These are phyloP conservation scores for Dendrobium chrysotoxum DNA, from an alignment of 106 monocot genomes.

Conservation along the genomic window DNA sequence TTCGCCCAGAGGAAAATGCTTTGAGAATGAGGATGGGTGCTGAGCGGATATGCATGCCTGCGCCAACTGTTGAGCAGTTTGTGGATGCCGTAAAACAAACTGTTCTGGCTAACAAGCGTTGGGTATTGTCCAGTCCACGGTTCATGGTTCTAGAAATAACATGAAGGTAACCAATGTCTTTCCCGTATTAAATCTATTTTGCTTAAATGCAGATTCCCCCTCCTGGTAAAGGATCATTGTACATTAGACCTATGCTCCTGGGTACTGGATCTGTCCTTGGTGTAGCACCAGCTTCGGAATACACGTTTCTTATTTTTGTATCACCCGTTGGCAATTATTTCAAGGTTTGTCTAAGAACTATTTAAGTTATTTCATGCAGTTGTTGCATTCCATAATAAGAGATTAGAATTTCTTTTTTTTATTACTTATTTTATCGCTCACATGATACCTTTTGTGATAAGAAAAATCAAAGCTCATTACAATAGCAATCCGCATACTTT, in stretches of 20 bases:
- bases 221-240: slow-evolving; percentile 70
- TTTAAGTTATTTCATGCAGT: not conserved
- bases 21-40: slow-evolving; percentile 71
- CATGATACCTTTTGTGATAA: not conserved
- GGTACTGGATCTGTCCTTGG: slow-evolving; percentile 79
- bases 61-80: slow-evolving; percentile 80
- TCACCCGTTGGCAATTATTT: slow-evolving; percentile 85
- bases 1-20: slow-evolving; percentile 92
- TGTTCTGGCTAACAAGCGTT: slow-evolving; percentile 82
- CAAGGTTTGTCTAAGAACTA: slow-evolving; percentile 36
- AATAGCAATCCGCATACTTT: not conserved
- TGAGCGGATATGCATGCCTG: slow-evolving; percentile 90
- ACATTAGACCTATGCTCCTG: slow-evolving; percentile 78
- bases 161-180: not conserved
- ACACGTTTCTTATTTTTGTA: slow-evolving; percentile 69
- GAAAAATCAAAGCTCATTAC: not conserved
- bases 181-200: not conserved
- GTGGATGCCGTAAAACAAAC: slow-evolving; percentile 76
- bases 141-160: not conserved
- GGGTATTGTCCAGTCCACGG: slow-evolving; percentile 35
- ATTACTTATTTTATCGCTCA: not conserved
- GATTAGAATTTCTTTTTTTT: not conserved
- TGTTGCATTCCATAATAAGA: not conserved
- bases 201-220: slow-evolving; percentile 58
- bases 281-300: slow-evolving; percentile 73